Conservation (phyloP, 768 basidiomycete genomes). For the Russula earlei region DNA sequence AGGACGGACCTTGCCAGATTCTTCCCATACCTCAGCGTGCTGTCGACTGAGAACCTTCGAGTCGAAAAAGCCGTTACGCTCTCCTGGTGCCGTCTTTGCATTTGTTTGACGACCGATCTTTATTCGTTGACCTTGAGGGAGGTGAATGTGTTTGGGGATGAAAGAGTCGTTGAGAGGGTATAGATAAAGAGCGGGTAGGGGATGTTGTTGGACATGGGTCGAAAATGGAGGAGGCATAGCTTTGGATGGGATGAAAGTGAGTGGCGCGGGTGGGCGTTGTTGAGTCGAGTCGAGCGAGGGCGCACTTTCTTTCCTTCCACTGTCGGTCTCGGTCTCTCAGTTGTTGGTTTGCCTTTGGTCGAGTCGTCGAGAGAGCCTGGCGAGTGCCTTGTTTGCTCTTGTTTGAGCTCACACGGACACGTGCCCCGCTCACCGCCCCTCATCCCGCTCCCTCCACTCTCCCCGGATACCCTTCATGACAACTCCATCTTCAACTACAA, state of each 20-base stretch:
- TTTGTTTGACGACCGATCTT: constrained; percentile 97
- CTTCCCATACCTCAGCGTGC: constrained; percentile 99
- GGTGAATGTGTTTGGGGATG: constrained; percentile 87
- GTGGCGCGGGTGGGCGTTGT: constrained; percentile 2
- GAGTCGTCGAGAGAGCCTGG: no score
- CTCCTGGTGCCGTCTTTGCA: constrained; percentile 85
- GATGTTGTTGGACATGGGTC: constrained; percentile 17
- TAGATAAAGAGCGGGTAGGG: constrained; percentile 35
- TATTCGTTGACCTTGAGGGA: constrained; percentile 54
- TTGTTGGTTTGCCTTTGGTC: no score
- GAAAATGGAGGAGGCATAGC: constrained; percentile 17
- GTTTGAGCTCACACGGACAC: constrained; percentile 11
- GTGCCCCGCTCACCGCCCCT: background rate
- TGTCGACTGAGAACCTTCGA: constrained; percentile 88
- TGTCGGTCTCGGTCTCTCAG: no score
- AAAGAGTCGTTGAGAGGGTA: constrained; percentile 95
- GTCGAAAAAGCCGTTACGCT: constrained; percentile 95
- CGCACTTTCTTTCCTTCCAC: no score
- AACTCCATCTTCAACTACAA: background rate
- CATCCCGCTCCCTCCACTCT: background rate
- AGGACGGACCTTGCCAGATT: constrained; percentile 62
- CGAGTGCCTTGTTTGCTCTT: background rate
- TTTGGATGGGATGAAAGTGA: background rate
- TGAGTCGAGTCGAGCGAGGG: no score
- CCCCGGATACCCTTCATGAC: background rate